A percentile compares a stretch with the other conserved stretches of the same genome.
phyloP scores from a whole-genome alignment of 2,329 filamentous ascomycete species.

The Nannizziopsis arthrosporioides region DNA sequence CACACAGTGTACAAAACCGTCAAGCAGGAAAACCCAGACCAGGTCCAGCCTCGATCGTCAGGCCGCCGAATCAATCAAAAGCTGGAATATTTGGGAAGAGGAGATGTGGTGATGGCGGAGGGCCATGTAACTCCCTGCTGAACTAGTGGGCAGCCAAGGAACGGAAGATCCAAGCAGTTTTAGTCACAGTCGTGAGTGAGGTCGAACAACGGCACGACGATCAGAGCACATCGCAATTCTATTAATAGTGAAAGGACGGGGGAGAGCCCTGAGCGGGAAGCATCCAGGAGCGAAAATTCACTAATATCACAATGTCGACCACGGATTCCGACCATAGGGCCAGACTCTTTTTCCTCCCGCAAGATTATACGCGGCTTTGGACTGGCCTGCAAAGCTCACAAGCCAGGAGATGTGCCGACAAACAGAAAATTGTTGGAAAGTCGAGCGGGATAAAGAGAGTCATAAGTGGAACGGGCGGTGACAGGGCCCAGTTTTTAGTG shows the following conservation, averaged over 20 bases:
- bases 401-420: constrained; percentile 3
- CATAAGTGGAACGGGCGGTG: constrained; percentile 13
- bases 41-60: constrained; percentile 10
- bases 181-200: too few relatives aligned
- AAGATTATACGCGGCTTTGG: too few relatives aligned
- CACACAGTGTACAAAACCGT: background rate
- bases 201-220: constrained; percentile 5
- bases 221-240: constrained; percentile 9
- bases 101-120: background rate
- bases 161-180: constrained; percentile 1
- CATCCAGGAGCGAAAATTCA: too few relatives aligned
- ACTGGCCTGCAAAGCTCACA: background rate
- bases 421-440: background rate
- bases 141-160: constrained; percentile 6
- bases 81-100: background rate
- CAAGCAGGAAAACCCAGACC: constrained; percentile 2
- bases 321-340: too few relatives aligned
- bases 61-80: constrained; percentile 1
- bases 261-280: background rate
- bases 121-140: constrained; percentile 3
- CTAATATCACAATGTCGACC: too few relatives aligned
- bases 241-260: background rate
- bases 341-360: too few relatives aligned
- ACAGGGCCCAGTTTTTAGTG: constrained; percentile 12
- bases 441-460: background rate